Percentiles rank a stretch among this genome's conserved stretches.
phyloP scores from a whole-genome alignment of 768 basidiomycete species.

The Naematelia encephala region DNA sequence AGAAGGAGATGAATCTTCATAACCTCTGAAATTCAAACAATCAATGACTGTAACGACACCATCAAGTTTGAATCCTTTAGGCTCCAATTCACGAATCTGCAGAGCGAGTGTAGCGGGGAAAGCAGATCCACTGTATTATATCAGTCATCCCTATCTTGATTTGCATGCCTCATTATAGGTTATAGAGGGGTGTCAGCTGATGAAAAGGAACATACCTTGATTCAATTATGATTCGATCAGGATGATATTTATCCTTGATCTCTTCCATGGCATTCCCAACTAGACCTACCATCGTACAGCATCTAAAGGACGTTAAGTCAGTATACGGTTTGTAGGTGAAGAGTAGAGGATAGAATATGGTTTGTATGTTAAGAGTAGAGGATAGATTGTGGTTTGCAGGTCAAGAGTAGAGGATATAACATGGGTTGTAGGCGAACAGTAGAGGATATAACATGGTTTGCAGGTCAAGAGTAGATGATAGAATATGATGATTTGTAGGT shows the following conservation, averaged over 20 bases:
- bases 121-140: constrained; percentile 69
- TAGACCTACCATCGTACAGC: constrained; percentile 89
- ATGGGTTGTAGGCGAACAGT: too few species aligned
- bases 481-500: too few species aligned
- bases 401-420: too few species aligned
- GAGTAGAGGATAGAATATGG: too few species aligned
- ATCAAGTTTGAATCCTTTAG: constrained; percentile 77
- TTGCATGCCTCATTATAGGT: background rate
- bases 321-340: background rate
- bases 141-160: background rate
- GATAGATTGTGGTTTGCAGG: too few species aligned
- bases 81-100: constrained; percentile 85
- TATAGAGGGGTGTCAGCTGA: background rate
- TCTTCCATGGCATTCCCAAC: constrained; percentile 88
- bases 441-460: too few species aligned
- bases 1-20: constrained; percentile 87
- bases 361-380: too few species aligned
- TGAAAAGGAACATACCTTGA: constrained; percentile 66
- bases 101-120: constrained; percentile 94
- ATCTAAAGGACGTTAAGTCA: constrained; percentile 62
- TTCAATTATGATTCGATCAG: constrained; percentile 92
- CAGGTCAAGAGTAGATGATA: too few species aligned
- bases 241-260: constrained; percentile 73
- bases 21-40: constrained; percentile 78
- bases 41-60: constrained; percentile 82